Base-by-base conservation (phyloP, 2,329 filamentous ascomycete species). In the Aspergillus niger region DNA sequence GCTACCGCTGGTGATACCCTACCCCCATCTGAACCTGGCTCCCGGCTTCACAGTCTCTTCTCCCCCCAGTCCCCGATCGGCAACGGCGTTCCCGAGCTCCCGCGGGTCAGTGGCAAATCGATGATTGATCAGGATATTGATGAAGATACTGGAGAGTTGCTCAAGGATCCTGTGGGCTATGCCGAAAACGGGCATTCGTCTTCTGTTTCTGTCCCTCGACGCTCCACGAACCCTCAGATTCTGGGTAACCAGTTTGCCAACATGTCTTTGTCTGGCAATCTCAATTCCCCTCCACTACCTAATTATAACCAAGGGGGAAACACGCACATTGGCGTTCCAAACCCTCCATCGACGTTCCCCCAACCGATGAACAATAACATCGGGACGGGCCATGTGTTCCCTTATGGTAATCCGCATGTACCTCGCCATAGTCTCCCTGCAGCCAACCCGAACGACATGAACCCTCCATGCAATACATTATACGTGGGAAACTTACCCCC, bases 401-500 rank as follows among this genome's bases (percentile, higher is more conserved):
- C 84, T 65, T 81, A 85, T 65, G 81, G 81, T 39, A 82, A 79
- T 57, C 82, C 86, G 61, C 90, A 85, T 67, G 75, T 82, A 80
- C 64, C 84, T 82, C 70, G 79, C n/a, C 86, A 87, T 64, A 89
- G 88, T 62, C 91, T 92, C 63, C 94, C 94, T 13, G 90, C 93
- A 0, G 91, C 91, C 62, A 98, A 98, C 67, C 94, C 93, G 0
- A 93, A 94, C 11, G 94, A 99, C 72, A 91, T 97, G 76, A 97
- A 98, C 69, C 94, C 94, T 1, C 95, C 95, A 0, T 98, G 95
- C 83, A 98, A 99, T 73, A 99, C 95, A 0, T 83, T 99, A 6
- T 98, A 99, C 71, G 94, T 99, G 20, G 94, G 95, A n/a, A 98
- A 99, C 70, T 81, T 99, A 47, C 95, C 94, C 0, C 86, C 93